phyloP scores from a whole-genome alignment of 208 protist species.

The Crithidia acanthocephali region DNA sequence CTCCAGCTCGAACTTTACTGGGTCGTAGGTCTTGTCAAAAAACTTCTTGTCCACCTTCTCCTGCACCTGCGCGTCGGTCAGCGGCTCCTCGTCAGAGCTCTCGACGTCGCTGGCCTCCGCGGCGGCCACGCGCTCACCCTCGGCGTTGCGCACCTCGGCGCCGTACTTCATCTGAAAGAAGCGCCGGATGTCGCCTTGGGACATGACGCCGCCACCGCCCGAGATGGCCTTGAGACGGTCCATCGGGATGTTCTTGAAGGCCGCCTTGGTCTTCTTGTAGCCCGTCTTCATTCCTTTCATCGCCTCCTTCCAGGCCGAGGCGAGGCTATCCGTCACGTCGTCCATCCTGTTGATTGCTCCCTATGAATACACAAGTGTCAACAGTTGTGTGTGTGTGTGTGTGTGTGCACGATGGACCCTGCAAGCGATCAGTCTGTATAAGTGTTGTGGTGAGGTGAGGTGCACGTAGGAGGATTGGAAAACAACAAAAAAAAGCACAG shows the following conservation, averaged over 20 bases:
- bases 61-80: conserved; percentile 86
- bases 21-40: conserved; percentile 83
- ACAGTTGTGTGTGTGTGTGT: neutral
- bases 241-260: conserved; percentile 58
- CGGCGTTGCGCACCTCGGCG: conserved; percentile 45
- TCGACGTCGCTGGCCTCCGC: conserved; percentile 57
- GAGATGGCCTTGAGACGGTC: conserved; percentile 47
- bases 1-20: conserved; percentile 68
- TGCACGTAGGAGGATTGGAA: too few relatives aligned
- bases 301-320: conserved; percentile 73
- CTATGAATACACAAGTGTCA: too few relatives aligned
- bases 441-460: too few relatives aligned
- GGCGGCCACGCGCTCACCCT: conserved; percentile 35
- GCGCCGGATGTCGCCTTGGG: conserved; percentile 53
- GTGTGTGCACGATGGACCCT: neutral
- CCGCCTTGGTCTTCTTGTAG: conserved; percentile 74
- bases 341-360: conserved; percentile 40
- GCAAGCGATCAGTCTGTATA: too few relatives aligned
- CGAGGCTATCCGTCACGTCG: conserved; percentile 70
- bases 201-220: conserved; percentile 30
- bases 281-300: conserved; percentile 74
- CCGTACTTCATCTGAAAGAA: conserved; percentile 75
- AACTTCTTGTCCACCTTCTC: conserved; percentile 86
- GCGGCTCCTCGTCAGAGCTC: conserved; percentile 69
- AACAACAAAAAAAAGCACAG: too few relatives aligned